Conservation (phyloP, 2,329 filamentous ascomycete species). For the Dactylellina drechsleri region DNA sequence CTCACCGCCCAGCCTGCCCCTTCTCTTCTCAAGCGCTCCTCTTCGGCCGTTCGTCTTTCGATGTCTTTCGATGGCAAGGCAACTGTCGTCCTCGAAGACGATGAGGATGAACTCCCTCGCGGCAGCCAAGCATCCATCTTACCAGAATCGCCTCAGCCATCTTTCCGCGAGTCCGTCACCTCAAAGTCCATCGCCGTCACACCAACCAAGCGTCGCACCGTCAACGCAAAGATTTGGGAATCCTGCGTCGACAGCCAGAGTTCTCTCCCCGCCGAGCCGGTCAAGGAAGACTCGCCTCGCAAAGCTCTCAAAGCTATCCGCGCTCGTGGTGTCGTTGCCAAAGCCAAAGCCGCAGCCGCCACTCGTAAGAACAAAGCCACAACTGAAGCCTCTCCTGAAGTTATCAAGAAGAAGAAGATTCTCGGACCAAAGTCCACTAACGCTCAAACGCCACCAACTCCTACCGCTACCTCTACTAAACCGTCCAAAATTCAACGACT, state of each 20-base stretch:
- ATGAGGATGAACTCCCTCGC: slow-evolving; percentile 26
- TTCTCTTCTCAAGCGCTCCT: slow-evolving; percentile 56
- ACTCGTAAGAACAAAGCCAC: slow-evolving; percentile 29
- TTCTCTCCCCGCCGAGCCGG: slow-evolving; percentile 27
- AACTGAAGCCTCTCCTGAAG: not conserved
- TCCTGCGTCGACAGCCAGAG: slow-evolving; percentile 57
- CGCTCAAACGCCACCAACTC: slow-evolving; percentile 9
- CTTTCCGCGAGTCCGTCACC: slow-evolving; percentile 22
- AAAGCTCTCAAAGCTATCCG: slow-evolving; percentile 51
- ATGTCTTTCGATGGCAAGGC: slow-evolving; percentile 58
- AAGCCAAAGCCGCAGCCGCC: slow-evolving; percentile 41
- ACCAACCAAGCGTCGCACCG: slow-evolving; percentile 53
- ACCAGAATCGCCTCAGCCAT: slow-evolving; percentile 21
- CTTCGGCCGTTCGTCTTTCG: slow-evolving; percentile 57
- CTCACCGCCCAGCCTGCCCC: slow-evolving; percentile 44
- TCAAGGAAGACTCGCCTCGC: slow-evolving; percentile 51
- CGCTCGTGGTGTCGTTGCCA: slow-evolving; percentile 43
- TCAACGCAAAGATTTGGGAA: slow-evolving; percentile 58
- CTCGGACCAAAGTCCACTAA: slow-evolving; percentile 32
- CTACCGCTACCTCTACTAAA: slow-evolving; percentile 4
- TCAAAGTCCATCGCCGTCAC: slow-evolving; percentile 16
- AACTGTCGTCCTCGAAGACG: slow-evolving; percentile 57
- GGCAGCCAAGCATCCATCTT: slow-evolving; percentile 36
- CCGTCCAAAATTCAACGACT: slow-evolving; percentile 31
- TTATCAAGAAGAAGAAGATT: slow-evolving; percentile 36